Evolutionary conservation across 2,329 filamentous ascomycete genomes (phyloP).

Genomic region (Botrytis hyacinthi): DNA sequence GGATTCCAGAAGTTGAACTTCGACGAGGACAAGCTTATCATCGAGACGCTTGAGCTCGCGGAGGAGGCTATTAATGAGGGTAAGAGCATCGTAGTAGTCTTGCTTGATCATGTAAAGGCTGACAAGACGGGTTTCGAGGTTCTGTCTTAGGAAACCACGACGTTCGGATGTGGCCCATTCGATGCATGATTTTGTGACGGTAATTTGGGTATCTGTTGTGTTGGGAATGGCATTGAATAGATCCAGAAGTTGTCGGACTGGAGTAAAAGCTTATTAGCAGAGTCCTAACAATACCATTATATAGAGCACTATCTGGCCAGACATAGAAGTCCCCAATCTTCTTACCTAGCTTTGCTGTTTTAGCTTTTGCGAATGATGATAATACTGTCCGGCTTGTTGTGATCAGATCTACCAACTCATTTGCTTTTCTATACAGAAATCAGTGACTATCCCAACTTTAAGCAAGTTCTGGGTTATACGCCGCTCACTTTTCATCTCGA

Average conservation of each 20-base stretch:
- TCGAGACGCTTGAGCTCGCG: slow-evolving; percentile 97
- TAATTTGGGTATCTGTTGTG: slow-evolving; percentile 89
- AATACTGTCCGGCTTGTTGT: slow-evolving; percentile 87
- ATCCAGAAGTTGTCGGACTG: slow-evolving; percentile 94
- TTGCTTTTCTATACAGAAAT: slow-evolving; percentile 58
- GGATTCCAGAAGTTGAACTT: slow-evolving; percentile 96
- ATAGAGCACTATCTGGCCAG: neutral
- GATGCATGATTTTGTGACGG: slow-evolving; percentile 98
- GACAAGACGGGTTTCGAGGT: slow-evolving; percentile 94
- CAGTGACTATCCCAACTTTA: slow-evolving; percentile 30
- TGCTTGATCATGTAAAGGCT: slow-evolving; percentile 95
- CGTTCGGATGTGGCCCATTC: slow-evolving; percentile 97
- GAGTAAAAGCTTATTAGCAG: slow-evolving; percentile 18
- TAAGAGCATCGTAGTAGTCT: slow-evolving; percentile 94
- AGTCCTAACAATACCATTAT: neutral
- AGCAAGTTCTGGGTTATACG: neutral
- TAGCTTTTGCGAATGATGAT: slow-evolving; percentile 96
- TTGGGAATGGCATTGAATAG: slow-evolving; percentile 92
- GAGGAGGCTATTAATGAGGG: slow-evolving; percentile 92
- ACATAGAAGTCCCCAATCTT: neutral
- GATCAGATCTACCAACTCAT: slow-evolving; percentile 86
- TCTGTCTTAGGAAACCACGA: slow-evolving; percentile 94
- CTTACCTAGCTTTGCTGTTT: slow-evolving; percentile 95
- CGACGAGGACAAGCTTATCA: slow-evolving; percentile 96
- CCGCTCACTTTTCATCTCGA: slow-evolving; percentile 73